Evolutionary conservation across 768 basidiomycete genomes (phyloP).

Genomic region (Grammothele lineata): DNA sequence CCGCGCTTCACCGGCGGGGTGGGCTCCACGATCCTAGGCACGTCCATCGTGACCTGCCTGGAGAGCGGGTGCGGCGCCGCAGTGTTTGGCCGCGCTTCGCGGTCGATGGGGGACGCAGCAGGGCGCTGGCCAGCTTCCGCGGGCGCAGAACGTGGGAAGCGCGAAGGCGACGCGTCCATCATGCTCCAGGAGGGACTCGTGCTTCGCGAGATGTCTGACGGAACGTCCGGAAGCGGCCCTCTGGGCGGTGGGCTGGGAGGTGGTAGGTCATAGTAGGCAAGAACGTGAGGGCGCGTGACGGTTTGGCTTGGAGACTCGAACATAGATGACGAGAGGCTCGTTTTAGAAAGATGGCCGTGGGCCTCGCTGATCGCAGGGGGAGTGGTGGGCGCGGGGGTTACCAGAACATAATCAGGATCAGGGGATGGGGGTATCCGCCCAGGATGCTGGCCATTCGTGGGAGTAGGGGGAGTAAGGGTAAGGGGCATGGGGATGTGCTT

Average conservation of each 20-base stretch:
- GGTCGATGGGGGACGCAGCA: neutral
- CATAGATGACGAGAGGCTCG: too few species aligned
- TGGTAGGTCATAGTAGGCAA: conserved; percentile 23
- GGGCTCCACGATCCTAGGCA: conserved; percentile 10
- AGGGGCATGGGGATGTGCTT: conserved; percentile 22
- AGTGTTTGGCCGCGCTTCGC: conserved; percentile 6
- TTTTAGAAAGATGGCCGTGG: conserved; percentile 1
- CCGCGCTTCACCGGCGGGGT: conserved; percentile 12
- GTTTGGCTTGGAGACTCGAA: too few species aligned
- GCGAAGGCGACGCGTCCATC: conserved; percentile 11
- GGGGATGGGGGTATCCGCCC: conserved; percentile 11
- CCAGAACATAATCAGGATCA: conserved; percentile 16
- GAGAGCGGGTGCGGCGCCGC: conserved; percentile 12
- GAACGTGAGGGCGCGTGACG: conserved; percentile 15
- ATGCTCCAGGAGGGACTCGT: conserved; percentile 16
- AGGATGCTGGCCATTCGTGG: conserved; percentile 5
- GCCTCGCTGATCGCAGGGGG: conserved; percentile 4
- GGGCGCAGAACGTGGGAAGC: conserved; percentile 17
- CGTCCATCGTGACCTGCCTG: conserved; percentile 3
- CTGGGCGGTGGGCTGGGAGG: conserved; percentile 24
- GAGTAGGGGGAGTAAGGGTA: conserved; percentile 19
- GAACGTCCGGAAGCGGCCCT: conserved; percentile 21
- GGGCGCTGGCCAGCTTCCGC: conserved; percentile 11
- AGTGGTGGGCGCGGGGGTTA: conserved; percentile 13
- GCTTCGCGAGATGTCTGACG: conserved; percentile 15